phyloP scores from a whole-genome alignment of 2,329 filamentous ascomycete genomes.

The Chaetomium olivaceum region DNA sequence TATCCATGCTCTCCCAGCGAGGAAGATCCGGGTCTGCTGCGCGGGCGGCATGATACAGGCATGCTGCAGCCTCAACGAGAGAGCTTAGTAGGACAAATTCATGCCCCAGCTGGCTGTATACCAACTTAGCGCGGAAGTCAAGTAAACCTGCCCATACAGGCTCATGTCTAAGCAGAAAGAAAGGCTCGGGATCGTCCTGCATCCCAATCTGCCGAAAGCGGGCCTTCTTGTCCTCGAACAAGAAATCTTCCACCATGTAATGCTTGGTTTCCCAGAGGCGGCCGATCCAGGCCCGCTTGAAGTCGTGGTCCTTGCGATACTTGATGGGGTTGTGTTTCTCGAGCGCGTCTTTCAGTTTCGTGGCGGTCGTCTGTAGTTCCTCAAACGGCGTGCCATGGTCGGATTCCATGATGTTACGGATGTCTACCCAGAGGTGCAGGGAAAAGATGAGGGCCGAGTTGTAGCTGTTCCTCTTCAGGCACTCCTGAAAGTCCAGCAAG shows the following conservation, averaged over 20 bases:
- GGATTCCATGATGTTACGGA: slow-evolving; percentile 37
- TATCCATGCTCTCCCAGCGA: slow-evolving; percentile 30
- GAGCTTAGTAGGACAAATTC: slow-evolving; percentile 28
- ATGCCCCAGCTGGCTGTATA: slow-evolving; percentile 31
- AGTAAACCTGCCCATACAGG: slow-evolving; percentile 35
- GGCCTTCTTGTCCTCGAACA: slow-evolving; percentile 27
- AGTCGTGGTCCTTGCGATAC: slow-evolving; percentile 16
- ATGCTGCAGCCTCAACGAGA: slow-evolving; percentile 32
- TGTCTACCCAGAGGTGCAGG: slow-evolving; percentile 37
- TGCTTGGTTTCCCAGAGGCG: slow-evolving; percentile 24
- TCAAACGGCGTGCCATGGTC: slow-evolving; percentile 26
- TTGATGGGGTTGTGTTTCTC: slow-evolving; percentile 20
- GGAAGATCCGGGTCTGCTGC: slow-evolving; percentile 15
- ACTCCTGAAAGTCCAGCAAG: slow-evolving; percentile 33
- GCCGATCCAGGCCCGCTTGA: slow-evolving; percentile 12
- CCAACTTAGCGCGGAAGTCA: slow-evolving; percentile 32
- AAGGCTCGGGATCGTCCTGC: slow-evolving; percentile 25
- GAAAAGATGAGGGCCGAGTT: slow-evolving; percentile 35
- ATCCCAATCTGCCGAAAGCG: slow-evolving; percentile 22
- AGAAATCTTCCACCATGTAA: slow-evolving; percentile 31
- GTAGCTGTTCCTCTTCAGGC: slow-evolving; percentile 28
- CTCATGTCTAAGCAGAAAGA: slow-evolving; percentile 30
- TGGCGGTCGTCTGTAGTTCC: slow-evolving; percentile 30
- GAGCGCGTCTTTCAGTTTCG: slow-evolving; percentile 22
- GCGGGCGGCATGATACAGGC: slow-evolving; percentile 29